Conservation (phyloP, 2,329 filamentous ascomycete genomes). For the Endothia cerciana region DNA sequence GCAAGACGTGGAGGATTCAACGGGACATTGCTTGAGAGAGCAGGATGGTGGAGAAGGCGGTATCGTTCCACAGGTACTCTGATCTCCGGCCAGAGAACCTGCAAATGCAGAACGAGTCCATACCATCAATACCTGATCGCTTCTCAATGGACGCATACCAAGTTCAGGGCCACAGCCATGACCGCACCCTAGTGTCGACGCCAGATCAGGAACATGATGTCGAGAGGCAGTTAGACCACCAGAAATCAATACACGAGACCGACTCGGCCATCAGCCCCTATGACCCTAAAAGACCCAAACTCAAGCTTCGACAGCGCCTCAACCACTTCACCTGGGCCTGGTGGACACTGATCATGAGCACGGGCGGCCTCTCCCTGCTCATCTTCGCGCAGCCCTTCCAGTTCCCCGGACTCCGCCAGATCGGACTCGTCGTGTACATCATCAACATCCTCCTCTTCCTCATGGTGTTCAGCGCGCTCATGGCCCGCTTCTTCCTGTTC, state of each 20-base stretch:
- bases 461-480: conserved; percentile 56
- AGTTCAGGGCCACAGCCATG: conserved; percentile 9
- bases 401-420: conserved; percentile 65
- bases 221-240: conserved; percentile 17
- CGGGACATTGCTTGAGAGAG: background rate
- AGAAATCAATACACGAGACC: background rate
- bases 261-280: conserved; percentile 20
- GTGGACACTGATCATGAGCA: conserved; percentile 78
- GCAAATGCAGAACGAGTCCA: conserved; percentile 6
- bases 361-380: conserved; percentile 69
- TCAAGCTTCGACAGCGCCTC: conserved; percentile 50
- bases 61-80: background rate
- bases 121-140: background rate
- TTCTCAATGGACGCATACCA: background rate
- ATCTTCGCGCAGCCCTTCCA: conserved; percentile 65
- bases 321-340: conserved; percentile 71
- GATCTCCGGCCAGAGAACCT: conserved; percentile 5
- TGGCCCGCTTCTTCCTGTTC: conserved; percentile 64
- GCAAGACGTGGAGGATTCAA: background rate
- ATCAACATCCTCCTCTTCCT: conserved; percentile 69
- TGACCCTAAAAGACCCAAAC: conserved; percentile 39
- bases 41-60: conserved; percentile 16
- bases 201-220: conserved; percentile 21
- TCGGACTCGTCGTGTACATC: conserved; percentile 70
- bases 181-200: conserved; percentile 24